Percentiles rank a stretch among this genome's conserved stretches.
phyloP scores from a whole-genome alignment of 768 basidiomycete species.

The Lanmaoa rubissima region DNA sequence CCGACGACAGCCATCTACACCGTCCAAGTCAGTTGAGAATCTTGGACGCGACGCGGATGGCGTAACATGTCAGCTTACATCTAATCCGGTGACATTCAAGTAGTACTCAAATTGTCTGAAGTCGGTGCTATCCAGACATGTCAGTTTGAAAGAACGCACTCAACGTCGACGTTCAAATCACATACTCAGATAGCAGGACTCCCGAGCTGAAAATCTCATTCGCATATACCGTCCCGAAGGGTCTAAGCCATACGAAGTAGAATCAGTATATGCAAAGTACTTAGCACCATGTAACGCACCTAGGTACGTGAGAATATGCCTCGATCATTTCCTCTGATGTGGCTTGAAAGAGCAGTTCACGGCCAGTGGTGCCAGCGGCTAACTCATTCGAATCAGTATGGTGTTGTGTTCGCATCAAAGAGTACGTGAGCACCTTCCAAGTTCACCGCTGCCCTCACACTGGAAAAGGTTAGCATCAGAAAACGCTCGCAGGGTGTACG shows the following conservation, averaged over 20 bases:
- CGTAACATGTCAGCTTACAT: slow-evolving; percentile 50
- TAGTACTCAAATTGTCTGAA: slow-evolving; percentile 93
- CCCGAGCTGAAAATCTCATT: slow-evolving; percentile 93
- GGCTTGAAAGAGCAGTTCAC: slow-evolving; percentile 92
- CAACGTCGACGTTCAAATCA: neutral
- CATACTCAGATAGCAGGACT: slow-evolving; percentile 84
- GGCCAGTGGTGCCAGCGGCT: slow-evolving; percentile 87
- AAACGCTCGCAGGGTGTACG: neutral
- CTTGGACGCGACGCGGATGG: neutral
- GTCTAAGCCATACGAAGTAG: slow-evolving; percentile 40
- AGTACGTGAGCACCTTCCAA: slow-evolving; percentile 62
- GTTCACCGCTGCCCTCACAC: slow-evolving; percentile 84
- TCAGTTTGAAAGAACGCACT: slow-evolving; percentile 11
- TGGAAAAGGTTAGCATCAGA: slow-evolving; percentile 27
- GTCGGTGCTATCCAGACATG: slow-evolving; percentile 64
- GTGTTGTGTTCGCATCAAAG: neutral
- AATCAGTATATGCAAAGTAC: neutral
- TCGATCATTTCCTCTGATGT: slow-evolving; percentile 94
- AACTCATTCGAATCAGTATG: slow-evolving; percentile 4
- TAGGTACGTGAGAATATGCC: slow-evolving; percentile 82
- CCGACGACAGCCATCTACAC: slow-evolving; percentile 86
- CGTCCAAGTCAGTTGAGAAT: neutral
- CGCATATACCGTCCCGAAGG: slow-evolving; percentile 85
- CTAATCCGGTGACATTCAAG: slow-evolving; percentile 85
- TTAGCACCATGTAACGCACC: slow-evolving; percentile 38